A percentile compares a stretch with the other conserved stretches of the same genome.
phyloP scores from a whole-genome alignment of 1,284 basidiomycete genomes.

The Naganishia cerealis region DNA sequence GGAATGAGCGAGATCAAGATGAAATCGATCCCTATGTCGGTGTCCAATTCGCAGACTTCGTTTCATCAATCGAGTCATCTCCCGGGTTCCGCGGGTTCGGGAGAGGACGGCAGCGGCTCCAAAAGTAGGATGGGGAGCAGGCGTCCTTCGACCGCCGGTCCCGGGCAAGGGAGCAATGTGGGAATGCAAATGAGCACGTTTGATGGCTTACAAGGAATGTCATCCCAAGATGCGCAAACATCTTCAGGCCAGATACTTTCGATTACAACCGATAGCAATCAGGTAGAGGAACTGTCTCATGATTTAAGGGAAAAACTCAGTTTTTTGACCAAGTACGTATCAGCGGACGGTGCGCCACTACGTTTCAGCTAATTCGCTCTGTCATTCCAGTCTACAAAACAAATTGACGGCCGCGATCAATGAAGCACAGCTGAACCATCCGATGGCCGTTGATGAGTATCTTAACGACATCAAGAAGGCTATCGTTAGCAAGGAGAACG shows the following conservation, averaged over 20 bases:
- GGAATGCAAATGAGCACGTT: slow-evolving; percentile 17
- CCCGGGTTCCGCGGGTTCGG: slow-evolving; percentile 4
- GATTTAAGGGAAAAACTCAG: slow-evolving; percentile 32
- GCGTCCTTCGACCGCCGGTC: slow-evolving; percentile 17
- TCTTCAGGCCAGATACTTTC: slow-evolving; percentile 2
- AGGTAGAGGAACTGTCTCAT: slow-evolving; percentile 22
- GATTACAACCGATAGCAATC: slow-evolving; percentile 7
- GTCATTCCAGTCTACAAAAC: slow-evolving; percentile 23
- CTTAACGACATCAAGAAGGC: slow-evolving; percentile 33
- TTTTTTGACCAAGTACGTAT: slow-evolving; percentile 29
- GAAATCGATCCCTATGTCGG: slow-evolving; percentile 16
- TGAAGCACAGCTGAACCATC: slow-evolving; percentile 30
- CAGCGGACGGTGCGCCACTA: background rate
- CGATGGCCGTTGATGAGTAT: slow-evolving; percentile 32
- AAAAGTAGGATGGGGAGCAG: slow-evolving; percentile 16
- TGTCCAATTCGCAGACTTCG: slow-evolving; percentile 22
- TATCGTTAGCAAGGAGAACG: slow-evolving; percentile 32
- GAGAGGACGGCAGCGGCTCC: slow-evolving; percentile 1
- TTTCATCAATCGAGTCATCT: slow-evolving; percentile 5
- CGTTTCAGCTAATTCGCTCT: background rate
- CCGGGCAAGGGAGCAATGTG: background rate
- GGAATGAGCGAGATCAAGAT: slow-evolving; percentile 27
- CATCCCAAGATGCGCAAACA: background rate
- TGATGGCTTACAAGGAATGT: slow-evolving; percentile 3
- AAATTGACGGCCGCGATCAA: slow-evolving; percentile 30